phyloP scores from a whole-genome alignment of 2,329 filamentous ascomycete genomes.

The Claviceps digitariae region DNA sequence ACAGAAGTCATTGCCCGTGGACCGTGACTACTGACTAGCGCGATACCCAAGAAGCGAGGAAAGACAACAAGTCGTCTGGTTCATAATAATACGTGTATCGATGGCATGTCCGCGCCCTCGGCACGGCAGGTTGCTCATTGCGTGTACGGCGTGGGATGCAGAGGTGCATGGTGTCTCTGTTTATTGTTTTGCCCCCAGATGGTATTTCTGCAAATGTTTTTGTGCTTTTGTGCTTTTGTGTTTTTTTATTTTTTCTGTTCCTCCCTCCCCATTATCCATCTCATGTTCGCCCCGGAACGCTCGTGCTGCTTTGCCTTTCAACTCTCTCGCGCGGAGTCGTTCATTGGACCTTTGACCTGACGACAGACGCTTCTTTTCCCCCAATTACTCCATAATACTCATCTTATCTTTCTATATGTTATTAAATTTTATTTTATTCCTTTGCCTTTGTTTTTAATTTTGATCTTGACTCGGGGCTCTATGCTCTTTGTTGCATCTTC shows the following conservation, averaged over 20 bases:
- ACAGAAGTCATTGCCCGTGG: too few relatives aligned
- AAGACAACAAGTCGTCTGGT: not conserved
- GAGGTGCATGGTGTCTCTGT: not conserved
- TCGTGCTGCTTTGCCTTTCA: too few relatives aligned
- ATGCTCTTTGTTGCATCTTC: too few relatives aligned
- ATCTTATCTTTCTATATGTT: not conserved
- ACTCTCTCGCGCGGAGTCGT: too few relatives aligned
- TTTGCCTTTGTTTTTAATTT: not conserved
- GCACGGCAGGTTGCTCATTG: not conserved
- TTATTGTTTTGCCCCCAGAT: not conserved
- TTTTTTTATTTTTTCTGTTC: not conserved
- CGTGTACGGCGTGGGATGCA: not conserved
- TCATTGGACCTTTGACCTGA: too few relatives aligned
- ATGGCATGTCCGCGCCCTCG: constrained; percentile 1
- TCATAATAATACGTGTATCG: not conserved
- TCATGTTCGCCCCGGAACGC: not conserved
- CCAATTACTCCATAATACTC: too few relatives aligned
- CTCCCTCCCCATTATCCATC: not conserved
- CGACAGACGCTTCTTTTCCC: too few relatives aligned
- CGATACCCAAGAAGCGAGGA: not conserved
- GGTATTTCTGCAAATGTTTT: not conserved
- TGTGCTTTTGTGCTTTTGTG: not conserved
- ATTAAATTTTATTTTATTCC: not conserved
- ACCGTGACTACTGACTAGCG: not conserved
- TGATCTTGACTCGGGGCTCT: too few relatives aligned